Evolutionary conservation across 306 rosid species (phyloP).

Genomic region (Canavalia ensiformis): DNA sequence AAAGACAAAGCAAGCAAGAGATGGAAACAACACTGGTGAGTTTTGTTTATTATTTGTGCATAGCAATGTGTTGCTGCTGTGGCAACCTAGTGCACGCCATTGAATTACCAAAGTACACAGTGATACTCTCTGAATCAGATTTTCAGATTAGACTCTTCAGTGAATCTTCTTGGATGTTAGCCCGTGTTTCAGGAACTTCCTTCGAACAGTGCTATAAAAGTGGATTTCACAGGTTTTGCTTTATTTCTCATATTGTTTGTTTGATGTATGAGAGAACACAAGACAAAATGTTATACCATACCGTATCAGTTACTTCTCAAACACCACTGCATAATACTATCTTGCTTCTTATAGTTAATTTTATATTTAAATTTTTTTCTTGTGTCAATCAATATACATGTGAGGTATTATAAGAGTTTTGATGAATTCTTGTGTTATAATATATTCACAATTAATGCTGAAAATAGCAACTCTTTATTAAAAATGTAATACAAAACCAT

Average conservation of each 20-base stretch:
- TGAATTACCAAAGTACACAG: slow-evolving; percentile 68
- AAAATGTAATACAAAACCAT: background rate
- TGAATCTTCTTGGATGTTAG: slow-evolving; percentile 77
- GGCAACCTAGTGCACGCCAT: slow-evolving; percentile 45
- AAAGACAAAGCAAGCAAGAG: background rate
- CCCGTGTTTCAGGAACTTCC: slow-evolving; percentile 60
- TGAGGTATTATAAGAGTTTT: background rate
- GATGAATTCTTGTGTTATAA: background rate
- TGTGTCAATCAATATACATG: background rate
- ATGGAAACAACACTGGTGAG: slow-evolving; percentile 50
- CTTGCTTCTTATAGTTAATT: background rate
- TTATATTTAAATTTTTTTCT: background rate
- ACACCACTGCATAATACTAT: background rate
- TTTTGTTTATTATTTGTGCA: slow-evolving; percentile 28
- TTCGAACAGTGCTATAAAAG: slow-evolving; percentile 64
- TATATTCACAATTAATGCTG: background rate
- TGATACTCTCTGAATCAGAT: slow-evolving; percentile 65
- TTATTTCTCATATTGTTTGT: background rate
- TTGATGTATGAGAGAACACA: too few species aligned
- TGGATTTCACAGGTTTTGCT: slow-evolving; percentile 81
- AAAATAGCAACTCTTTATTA: background rate
- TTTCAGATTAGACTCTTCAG: slow-evolving; percentile 76
- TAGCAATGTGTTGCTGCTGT: slow-evolving; percentile 42
- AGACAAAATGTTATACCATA: background rate
- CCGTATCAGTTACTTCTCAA: background rate